Base-by-base conservation (phyloP, 352 stramenopile genomes). In the Peronospora belbahrii region DNA sequence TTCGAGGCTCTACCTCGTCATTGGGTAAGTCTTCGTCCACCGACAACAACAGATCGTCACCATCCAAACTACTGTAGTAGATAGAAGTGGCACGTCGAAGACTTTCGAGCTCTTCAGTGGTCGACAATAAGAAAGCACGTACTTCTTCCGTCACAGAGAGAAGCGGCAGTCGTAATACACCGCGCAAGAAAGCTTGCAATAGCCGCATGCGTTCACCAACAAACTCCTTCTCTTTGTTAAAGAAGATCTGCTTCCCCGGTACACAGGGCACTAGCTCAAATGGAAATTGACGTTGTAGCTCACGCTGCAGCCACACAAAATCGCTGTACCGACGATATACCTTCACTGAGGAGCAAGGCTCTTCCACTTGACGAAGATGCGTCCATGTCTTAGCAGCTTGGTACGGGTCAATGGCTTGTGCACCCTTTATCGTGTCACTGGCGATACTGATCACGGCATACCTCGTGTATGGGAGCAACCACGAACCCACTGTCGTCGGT, bases 181-280 rank as follows among this genome's bases (percentile, higher is more conserved):
- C 63, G 3, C 80, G 72, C 24, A 92, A 31, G 56, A 92, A 92
- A 6, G 80, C 80, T 59, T 92, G 77, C 33, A 92, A 50, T 25
- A 78, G 48, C 0, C 74, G 71, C 77, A 92, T 92, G n/a, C 80
- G 74, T 49, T 89, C 77, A 10, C 71, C 74, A 10, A 92, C 80
- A 72, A 92, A 92, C 48, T 92, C 80, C 43, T 81, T 84, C 44
- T 85, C 73, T 31, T 86, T 86, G 64, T 89, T 89, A 49, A 89
- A 83, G 23, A 89, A 85, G 11, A 89, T 36, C 28, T 88, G 77
- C 38, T 92, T 92, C 4, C 63, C 77, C 0, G 80, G 80, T 14
- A 92, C 61, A 13, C 65, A 82, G 15, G 80, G 80, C 9, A 92
- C 75, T 23, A 92, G 56, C 18, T 86, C 67, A 37, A 83, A 85